Evolutionary conservation across 192 early-diverging fungal genomes (phyloP), one percentile per base, ranked within the genome.

Genomic region (Chytriomyces confervae): DNA sequence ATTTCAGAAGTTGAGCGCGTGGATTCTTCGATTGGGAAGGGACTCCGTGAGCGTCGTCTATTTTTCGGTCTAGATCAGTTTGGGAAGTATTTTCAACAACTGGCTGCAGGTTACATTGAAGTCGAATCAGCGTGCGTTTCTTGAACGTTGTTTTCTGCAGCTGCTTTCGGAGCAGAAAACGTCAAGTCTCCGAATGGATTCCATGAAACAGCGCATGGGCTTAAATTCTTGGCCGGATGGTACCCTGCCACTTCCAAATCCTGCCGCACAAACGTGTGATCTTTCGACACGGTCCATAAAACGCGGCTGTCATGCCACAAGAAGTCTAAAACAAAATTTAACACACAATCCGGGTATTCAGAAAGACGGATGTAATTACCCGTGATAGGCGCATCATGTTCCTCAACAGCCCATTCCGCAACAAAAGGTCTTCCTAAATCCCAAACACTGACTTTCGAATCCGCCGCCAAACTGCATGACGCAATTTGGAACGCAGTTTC

Each of bases 281-380:
- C 94, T 64, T 94, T 95, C 1, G 92, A 91, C n/a, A 88, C 89
- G 0, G 93, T 87, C 82, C 89, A 93, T 0, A 95, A 44, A 0
- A 83, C 86, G 66, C 89, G 83, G 16, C 84, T 50, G 66, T 91
- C 87, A 8, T 69, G 76, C 93, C 93, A 95, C 23, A 90, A 79
- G 53, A 95, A 85, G 9, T 91, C 90, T 91, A 76, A 76, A 4
- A 29, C 45, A 20, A 70, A 0, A 46, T 36, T 36, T 18, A 57
- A 57, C 53, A 1, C 49, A 61, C n/a, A 6, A 7, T 44, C 53
- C 24, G 24, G 24, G 24, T 27, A 27, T 27, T 27, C 24, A 65
- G n/a, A 27, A 77, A 45, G 27, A 45, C 18, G 1, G 53, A 11
- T 9, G 16, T 7, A 51, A 5, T 46, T 84, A 90, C 91, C 91